A percentile compares a stretch with the other conserved stretches of the same genome.
These are phyloP conservation scores for Aurinia saxatilis DNA, from an alignment of 345 rosid species.

Conservation along the genomic window DNA sequence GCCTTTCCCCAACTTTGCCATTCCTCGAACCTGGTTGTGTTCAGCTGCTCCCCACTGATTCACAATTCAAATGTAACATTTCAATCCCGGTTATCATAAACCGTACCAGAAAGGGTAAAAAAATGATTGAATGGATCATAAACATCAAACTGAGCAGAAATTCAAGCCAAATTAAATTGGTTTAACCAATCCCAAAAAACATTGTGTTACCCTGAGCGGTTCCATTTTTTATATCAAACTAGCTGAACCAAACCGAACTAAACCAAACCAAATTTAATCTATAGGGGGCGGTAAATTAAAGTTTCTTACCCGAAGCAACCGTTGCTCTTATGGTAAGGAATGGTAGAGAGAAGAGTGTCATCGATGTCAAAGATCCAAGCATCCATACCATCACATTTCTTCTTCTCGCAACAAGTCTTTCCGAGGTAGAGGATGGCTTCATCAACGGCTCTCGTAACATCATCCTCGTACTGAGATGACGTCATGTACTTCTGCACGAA, in stretches of 20 bases:
- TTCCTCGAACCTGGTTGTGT: slow-evolving; percentile 47
- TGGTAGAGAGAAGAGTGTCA: slow-evolving; percentile 70
- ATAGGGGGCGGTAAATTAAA: neutral
- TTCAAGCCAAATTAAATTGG: neutral
- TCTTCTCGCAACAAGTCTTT: slow-evolving; percentile 31
- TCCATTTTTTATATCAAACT: no score
- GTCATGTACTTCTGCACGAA: slow-evolving; percentile 53
- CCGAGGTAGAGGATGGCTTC: slow-evolving; percentile 47
- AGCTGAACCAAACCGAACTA: neutral
- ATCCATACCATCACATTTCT: slow-evolving; percentile 51
- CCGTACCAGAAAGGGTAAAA: neutral
- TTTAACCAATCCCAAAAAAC: neutral
- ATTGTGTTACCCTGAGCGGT: no score
- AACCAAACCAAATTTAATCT: neutral
- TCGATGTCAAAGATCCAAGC: slow-evolving; percentile 77
- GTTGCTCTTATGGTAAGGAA: slow-evolving; percentile 62
- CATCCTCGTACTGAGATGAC: slow-evolving; percentile 53
- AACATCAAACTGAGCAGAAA: neutral
- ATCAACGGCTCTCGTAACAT: slow-evolving; percentile 42
- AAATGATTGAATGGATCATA: neutral
- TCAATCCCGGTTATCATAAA: slow-evolving; percentile 5
- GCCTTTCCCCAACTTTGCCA: slow-evolving; percentile 71
- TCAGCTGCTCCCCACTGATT: slow-evolving; percentile 60
- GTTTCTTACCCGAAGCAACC: slow-evolving; percentile 51
- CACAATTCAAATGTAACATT: neutral